These are phyloP conservation scores for Xylariaceae sp. DNA, from an alignment of 2,329 filamentous ascomycete species.

Conservation along the genomic window DNA sequence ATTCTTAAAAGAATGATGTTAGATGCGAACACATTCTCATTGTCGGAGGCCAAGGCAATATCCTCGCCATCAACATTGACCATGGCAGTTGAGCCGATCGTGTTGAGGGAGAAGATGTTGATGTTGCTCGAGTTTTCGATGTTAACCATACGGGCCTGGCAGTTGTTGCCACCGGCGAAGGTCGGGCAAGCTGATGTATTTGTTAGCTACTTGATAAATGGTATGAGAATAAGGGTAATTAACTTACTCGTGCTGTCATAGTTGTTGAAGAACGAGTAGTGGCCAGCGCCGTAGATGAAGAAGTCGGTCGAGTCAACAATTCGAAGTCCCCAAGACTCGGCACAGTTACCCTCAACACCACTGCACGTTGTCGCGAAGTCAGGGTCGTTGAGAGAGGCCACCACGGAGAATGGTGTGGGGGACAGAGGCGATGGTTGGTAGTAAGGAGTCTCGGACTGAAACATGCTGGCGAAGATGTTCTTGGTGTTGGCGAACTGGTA, in stretches of 20 bases:
- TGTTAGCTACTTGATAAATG: slow-evolving; percentile 4
- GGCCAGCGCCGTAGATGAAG: slow-evolving; percentile 56
- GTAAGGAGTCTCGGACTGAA: slow-evolving; percentile 67
- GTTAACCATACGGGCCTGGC: slow-evolving; percentile 40
- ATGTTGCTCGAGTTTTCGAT: slow-evolving; percentile 37
- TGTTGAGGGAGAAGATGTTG: slow-evolving; percentile 46
- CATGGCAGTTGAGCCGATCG: slow-evolving; percentile 42
- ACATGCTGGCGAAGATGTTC: slow-evolving; percentile 58
- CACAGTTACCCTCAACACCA: slow-evolving; percentile 38
- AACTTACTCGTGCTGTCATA: slow-evolving; percentile 43
- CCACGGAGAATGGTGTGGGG: slow-evolving; percentile 47
- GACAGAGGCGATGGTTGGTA: slow-evolving; percentile 60
- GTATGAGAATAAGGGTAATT: background rate
- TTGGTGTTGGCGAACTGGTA: slow-evolving; percentile 59
- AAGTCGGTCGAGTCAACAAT: slow-evolving; percentile 53
- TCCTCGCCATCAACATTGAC: slow-evolving; percentile 32
- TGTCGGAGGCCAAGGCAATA: slow-evolving; percentile 31
- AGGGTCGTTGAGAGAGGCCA: slow-evolving; percentile 42
- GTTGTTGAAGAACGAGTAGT: slow-evolving; percentile 61
- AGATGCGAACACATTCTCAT: slow-evolving; percentile 31
- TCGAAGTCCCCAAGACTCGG: slow-evolving; percentile 57
- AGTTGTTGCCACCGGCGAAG: slow-evolving; percentile 35
- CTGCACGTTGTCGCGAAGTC: slow-evolving; percentile 45
- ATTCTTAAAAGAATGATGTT: slow-evolving; percentile 32
- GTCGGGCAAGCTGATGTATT: slow-evolving; percentile 32